Percentiles rank a stretch among this genome's conserved stretches.
These are phyloP conservation scores for Nevesoporus exiguus DNA, from an alignment of 768 basidiomycete genomes.

Conservation along the genomic window DNA sequence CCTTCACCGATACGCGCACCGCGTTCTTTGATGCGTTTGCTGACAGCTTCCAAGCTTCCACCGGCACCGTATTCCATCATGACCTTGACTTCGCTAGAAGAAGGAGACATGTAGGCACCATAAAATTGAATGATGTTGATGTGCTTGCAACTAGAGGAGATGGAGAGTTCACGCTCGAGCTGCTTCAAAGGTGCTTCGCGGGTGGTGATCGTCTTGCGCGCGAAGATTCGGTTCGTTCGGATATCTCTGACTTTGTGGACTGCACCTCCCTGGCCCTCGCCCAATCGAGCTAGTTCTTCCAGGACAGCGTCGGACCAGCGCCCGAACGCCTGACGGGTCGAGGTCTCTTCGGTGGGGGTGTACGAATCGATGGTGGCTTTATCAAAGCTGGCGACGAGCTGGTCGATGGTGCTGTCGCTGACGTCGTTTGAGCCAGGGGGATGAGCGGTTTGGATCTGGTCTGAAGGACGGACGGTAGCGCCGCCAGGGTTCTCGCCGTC, in stretches of 20 bases:
- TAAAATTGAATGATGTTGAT: slow-evolving; percentile 88
- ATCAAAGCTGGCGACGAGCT: slow-evolving; percentile 32
- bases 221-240: slow-evolving; percentile 77
- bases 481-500: slow-evolving; percentile 36
- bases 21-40: slow-evolving; percentile 76
- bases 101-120: slow-evolving; percentile 87
- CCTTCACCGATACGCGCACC: slow-evolving; percentile 80
- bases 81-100: slow-evolving; percentile 90
- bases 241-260: slow-evolving; percentile 91
- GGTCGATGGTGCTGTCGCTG: slow-evolving; percentile 36
- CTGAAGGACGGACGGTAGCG: slow-evolving; percentile 41
- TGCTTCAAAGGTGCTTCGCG: slow-evolving; percentile 90
- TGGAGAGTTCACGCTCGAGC: slow-evolving; percentile 86
- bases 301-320: slow-evolving; percentile 69
- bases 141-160: slow-evolving; percentile 81
- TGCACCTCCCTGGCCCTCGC: slow-evolving; percentile 95
- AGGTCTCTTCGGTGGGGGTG: slow-evolving; percentile 36
- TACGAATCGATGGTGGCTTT: slow-evolving; percentile 31
- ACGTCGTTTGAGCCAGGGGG: slow-evolving; percentile 24
- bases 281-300: slow-evolving; percentile 74
- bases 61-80: slow-evolving; percentile 91
- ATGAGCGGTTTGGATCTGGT: slow-evolving; percentile 34
- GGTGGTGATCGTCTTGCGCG: slow-evolving; percentile 92
- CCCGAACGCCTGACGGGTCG: slow-evolving; percentile 22
- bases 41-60: slow-evolving; percentile 85